These are phyloP conservation scores for Penicillium palitans DNA, from an alignment of 2,329 filamentous ascomycete species.

Conservation along the genomic window DNA sequence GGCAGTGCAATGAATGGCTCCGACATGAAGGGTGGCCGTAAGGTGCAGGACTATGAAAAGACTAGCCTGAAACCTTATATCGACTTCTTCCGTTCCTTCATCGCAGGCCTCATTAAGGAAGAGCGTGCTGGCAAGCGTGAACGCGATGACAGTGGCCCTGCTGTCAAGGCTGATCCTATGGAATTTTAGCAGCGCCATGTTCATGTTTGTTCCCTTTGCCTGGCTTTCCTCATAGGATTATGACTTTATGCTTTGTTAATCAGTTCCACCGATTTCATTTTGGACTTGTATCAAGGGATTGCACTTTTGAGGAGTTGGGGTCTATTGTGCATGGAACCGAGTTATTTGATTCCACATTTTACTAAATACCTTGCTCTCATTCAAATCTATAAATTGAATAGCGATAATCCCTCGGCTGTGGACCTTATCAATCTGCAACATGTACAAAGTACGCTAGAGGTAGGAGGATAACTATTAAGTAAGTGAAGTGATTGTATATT, in stretches of 20 bases:
- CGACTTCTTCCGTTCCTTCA: constrained; percentile 82
- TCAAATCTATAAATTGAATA: not conserved
- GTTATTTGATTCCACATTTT: not conserved
- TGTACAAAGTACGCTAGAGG: not conserved
- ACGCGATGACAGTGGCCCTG: constrained; percentile 49
- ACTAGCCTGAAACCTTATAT: constrained; percentile 91
- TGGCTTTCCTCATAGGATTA: constrained; percentile 9
- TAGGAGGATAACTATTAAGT: not conserved
- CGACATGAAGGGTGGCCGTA: constrained; percentile 42
- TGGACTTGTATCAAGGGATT: not conserved
- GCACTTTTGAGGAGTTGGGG: not conserved
- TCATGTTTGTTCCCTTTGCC: not conserved
- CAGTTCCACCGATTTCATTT: not conserved
- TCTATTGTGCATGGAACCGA: not conserved
- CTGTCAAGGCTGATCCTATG: constrained; percentile 55
- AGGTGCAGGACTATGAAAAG: constrained; percentile 89
- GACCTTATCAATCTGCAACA: not conserved
- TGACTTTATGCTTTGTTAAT: constrained; percentile 22
- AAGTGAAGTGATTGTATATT: constrained; percentile 10
- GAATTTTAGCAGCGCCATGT: constrained; percentile 56
- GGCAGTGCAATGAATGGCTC: constrained; percentile 33
- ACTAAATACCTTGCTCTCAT: not conserved
- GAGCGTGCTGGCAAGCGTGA: constrained; percentile 57
- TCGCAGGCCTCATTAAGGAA: constrained; percentile 75
- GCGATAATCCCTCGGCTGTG: not conserved